These are phyloP conservation scores for Backusella tuberculispora DNA, from an alignment of 192 early-diverging fungal genomes.

Conservation along the genomic window DNA sequence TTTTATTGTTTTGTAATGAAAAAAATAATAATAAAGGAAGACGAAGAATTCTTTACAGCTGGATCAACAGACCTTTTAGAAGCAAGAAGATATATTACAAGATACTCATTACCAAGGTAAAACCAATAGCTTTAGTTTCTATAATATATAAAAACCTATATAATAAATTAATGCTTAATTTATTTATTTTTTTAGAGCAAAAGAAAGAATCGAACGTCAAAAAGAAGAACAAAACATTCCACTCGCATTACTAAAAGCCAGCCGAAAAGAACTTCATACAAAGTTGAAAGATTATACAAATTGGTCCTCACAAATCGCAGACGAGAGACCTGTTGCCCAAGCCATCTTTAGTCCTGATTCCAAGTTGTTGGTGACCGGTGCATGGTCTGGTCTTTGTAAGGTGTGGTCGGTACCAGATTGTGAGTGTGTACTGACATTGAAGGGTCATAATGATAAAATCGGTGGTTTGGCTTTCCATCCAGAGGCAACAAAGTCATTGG, in stretches of 20 bases:
- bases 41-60: constrained; percentile 84
- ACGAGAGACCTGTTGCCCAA: constrained; percentile 82
- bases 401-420: constrained; percentile 87
- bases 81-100: constrained; percentile 71
- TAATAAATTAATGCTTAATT: not conserved
- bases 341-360: constrained; percentile 84
- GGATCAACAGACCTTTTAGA: constrained; percentile 71
- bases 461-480: constrained; percentile 92
- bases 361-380: constrained; percentile 72
- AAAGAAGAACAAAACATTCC: constrained; percentile 66
- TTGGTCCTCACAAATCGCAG: constrained; percentile 84
- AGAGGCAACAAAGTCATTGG: constrained; percentile 63
- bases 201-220: constrained; percentile 65
- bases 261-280: constrained; percentile 74
- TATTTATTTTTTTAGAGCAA: constrained; percentile 53
- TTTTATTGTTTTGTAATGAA: constrained; percentile 2
- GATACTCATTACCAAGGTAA: constrained; percentile 71
- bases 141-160: not conserved
- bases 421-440: constrained; percentile 46
- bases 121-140: not conserved
- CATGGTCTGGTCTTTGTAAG: constrained; percentile 85
- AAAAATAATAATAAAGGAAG: constrained; percentile 40
- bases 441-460: constrained; percentile 87
- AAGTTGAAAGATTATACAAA: constrained; percentile 64
- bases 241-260: constrained; percentile 65